Percentiles rank a stretch among this genome's conserved stretches.
These are phyloP conservation scores for Fragilaria radians DNA, from an alignment of 108 stramenopile genomes.

Conservation along the genomic window DNA sequence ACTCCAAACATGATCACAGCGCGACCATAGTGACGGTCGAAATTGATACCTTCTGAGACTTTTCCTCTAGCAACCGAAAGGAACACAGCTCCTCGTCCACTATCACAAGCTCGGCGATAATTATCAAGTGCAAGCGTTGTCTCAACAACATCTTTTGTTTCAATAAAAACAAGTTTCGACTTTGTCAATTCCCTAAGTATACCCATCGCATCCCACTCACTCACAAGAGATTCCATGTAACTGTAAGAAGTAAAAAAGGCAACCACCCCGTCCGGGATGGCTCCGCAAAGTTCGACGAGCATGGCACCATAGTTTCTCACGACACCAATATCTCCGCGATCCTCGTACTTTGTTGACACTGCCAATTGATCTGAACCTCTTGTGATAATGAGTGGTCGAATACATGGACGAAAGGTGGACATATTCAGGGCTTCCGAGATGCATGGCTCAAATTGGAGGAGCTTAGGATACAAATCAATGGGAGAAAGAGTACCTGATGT, in stretches of 20 bases:
- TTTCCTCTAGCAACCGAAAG: constrained; percentile 98
- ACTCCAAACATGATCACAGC: constrained; percentile 98
- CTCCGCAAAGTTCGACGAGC: constrained; percentile 82
- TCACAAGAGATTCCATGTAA: constrained; percentile 95
- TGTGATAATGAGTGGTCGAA: constrained; percentile 94
- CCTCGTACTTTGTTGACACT: constrained; percentile 84
- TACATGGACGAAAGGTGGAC: constrained; percentile 98
- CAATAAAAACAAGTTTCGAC: constrained; percentile 95
- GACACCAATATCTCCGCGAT: constrained; percentile 89
- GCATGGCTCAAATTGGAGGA: constrained; percentile 95
- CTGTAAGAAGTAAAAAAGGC: constrained; percentile 98
- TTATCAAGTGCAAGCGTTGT: constrained; percentile 97
- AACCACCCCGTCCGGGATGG: constrained; percentile 95
- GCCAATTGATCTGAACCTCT: constrained; percentile 89
- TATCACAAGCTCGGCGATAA: constrained; percentile 96
- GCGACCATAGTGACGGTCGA: constrained; percentile 98
- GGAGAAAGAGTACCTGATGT: constrained; percentile 98
- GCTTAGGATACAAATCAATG: constrained; percentile 97
- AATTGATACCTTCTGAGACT: constrained; percentile 99
- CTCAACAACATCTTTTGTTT: constrained; percentile 99
- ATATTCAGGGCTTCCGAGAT: constrained; percentile 93
- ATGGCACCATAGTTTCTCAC: constrained; percentile 90
- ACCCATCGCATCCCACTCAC: constrained; percentile 92
- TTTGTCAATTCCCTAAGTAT: constrained; percentile 86
- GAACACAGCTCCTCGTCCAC: constrained; percentile 97